A percentile compares a stretch with the other conserved stretches of the same genome.
These are phyloP conservation scores for Penicillium malachiteum DNA, from an alignment of 495 filamentous ascomycete species.

Conservation along the genomic window DNA sequence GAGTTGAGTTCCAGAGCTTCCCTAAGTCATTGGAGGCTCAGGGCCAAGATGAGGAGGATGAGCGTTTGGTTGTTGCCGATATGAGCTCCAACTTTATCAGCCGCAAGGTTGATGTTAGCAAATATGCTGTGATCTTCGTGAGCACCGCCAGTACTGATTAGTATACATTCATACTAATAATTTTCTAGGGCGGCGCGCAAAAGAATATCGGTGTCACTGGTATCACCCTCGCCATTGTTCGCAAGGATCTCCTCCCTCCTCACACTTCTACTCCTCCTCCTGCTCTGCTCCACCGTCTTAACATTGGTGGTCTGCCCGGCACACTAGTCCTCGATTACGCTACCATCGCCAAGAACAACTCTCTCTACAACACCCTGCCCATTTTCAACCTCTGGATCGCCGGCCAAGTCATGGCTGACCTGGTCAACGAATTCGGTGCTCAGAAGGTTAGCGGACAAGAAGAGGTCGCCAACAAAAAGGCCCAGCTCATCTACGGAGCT, in stretches of 20 bases:
- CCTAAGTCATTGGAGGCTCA: constrained; percentile 59
- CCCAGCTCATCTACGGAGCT: constrained; percentile 66
- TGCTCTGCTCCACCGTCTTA: constrained; percentile 67
- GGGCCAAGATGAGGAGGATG: constrained; percentile 51
- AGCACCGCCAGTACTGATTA: constrained; percentile 6
- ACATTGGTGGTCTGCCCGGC: constrained; percentile 61
- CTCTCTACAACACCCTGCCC: constrained; percentile 89
- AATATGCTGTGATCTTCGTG: constrained; percentile 57
- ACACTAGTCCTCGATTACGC: constrained; percentile 78
- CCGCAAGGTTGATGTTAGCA: constrained; percentile 63
- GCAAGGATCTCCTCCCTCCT: constrained; percentile 72
- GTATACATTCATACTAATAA: background rate
- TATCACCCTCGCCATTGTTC: constrained; percentile 78
- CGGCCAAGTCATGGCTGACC: constrained; percentile 72
- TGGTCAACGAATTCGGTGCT: constrained; percentile 57
- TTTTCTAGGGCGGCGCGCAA: constrained; percentile 63
- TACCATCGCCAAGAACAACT: constrained; percentile 80
- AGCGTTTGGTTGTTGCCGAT: constrained; percentile 74
- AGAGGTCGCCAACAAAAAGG: constrained; percentile 67
- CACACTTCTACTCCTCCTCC: constrained; percentile 53
- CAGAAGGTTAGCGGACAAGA: constrained; percentile 66
- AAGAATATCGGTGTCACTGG: constrained; percentile 89
- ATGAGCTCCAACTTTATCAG: constrained; percentile 74
- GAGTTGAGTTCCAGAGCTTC: constrained; percentile 86
- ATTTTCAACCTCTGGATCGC: constrained; percentile 94